These are phyloP conservation scores for Monoraphidium neglectum DNA, from an alignment of 139 green algal genomes.

Conservation along the genomic window DNA sequence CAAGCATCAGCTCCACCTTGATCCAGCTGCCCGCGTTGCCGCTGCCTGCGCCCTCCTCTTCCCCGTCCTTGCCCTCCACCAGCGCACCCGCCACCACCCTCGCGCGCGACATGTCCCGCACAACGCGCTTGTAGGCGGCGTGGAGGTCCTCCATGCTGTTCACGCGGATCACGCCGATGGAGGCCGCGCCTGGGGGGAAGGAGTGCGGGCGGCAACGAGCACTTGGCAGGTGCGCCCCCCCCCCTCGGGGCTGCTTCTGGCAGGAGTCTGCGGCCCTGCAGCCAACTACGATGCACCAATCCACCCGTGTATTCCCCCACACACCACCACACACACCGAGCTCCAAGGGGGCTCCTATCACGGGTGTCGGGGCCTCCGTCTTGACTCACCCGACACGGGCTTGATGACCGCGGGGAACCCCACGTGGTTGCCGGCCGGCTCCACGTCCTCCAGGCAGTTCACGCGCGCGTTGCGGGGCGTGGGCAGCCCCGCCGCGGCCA, in stretches of 20 bases:
- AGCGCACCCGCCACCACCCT: conserved; percentile 74
- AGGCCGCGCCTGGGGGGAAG: conserved; percentile 69
- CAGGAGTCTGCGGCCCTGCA: too few relatives aligned
- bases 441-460: conserved; percentile 44
- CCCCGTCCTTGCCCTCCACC: conserved; percentile 57
- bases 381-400: conserved; percentile 49
- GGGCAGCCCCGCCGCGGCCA: conserved; percentile 74
- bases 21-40: conserved; percentile 67
- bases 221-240: too few relatives aligned
- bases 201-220: too few relatives aligned
- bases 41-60: conserved; percentile 29
- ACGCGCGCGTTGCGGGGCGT: conserved; percentile 73
- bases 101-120: conserved; percentile 51
- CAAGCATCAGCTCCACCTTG: conserved; percentile 84
- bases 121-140: conserved; percentile 51
- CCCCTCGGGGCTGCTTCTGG: too few relatives aligned
- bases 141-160: conserved; percentile 67
- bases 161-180: conserved; percentile 86
- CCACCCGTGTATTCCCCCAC: too few relatives aligned
- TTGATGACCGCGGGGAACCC: conserved; percentile 91
- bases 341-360: too few relatives aligned
- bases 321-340: too few relatives aligned
- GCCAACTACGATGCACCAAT: too few relatives aligned
- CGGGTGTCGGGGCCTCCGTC: too few relatives aligned
- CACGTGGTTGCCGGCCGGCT: conserved; percentile 61